Conservation (phyloP, 805 yeast genomes). For the Nakazawaea populi region DNA sequence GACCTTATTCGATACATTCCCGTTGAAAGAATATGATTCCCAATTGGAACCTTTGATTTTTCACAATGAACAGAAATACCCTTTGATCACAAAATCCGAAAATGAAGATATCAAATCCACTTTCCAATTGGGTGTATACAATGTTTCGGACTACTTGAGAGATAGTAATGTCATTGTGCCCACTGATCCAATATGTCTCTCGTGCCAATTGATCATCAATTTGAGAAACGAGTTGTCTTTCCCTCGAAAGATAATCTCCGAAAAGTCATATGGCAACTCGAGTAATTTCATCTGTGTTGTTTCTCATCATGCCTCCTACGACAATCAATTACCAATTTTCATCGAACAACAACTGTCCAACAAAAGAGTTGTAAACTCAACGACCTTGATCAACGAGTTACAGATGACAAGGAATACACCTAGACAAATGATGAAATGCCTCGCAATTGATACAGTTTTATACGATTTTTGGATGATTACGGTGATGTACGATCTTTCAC, state of each 20-base stretch:
- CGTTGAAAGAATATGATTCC: conserved; percentile 37
- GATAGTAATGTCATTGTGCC: conserved; percentile 31
- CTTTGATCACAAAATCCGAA: conserved; percentile 9
- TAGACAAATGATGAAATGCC: conserved; percentile 29
- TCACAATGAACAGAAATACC: not conserved
- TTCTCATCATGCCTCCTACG: conserved; percentile 43
- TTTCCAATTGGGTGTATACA: conserved; percentile 52
- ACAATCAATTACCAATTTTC: conserved; percentile 47
- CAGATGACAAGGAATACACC: conserved; percentile 25
- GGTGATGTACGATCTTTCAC: conserved; percentile 19
- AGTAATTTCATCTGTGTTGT: conserved; percentile 34
- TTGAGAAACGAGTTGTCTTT: conserved; percentile 35
- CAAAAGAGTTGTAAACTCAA: conserved; percentile 30
- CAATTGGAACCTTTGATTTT: conserved; percentile 13
- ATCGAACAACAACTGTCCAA: conserved; percentile 38
- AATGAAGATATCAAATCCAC: conserved; percentile 14
- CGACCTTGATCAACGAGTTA: conserved; percentile 30
- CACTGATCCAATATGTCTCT: conserved; percentile 54
- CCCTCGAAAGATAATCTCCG: conserved; percentile 25
- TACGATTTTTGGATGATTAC: conserved; percentile 45
- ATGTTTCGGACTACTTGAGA: conserved; percentile 27
- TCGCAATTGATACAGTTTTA: conserved; percentile 39
- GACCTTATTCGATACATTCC: conserved; percentile 45
- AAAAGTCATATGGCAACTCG: conserved; percentile 8
- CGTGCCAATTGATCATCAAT: conserved; percentile 39